Evolutionary conservation across 768 basidiomycete genomes (phyloP).

Genomic region (Suillus spraguei): DNA sequence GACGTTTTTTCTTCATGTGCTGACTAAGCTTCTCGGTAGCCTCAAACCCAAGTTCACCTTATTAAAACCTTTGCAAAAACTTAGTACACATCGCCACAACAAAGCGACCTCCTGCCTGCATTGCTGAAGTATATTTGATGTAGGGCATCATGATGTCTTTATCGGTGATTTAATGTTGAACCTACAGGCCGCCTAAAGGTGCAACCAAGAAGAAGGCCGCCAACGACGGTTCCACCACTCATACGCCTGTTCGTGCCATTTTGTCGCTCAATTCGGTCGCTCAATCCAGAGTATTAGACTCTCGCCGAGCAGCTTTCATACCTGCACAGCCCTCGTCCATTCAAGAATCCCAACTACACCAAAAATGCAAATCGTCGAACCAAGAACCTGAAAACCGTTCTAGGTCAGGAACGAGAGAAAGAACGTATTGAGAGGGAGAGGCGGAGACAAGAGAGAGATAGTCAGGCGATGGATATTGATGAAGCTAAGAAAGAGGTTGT

Average conservation of each 20-base stretch:
- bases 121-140: background rate
- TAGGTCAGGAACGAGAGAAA: constrained; percentile 78
- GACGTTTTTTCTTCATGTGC: no score
- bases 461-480: constrained; percentile 57
- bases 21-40: no score
- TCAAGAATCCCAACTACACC: constrained; percentile 73
- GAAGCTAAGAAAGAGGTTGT: constrained; percentile 27
- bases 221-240: constrained; percentile 13
- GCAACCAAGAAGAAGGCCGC: constrained; percentile 21
- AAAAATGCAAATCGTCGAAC: constrained; percentile 74
- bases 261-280: background rate
- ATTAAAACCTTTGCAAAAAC: no score
- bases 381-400: constrained; percentile 79
- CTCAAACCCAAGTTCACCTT: no score
- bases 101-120: background rate
- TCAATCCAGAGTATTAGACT: constrained; percentile 44
- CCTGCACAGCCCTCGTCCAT: constrained; percentile 67
- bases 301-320: constrained; percentile 77
- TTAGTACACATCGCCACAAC: no score
- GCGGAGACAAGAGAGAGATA: constrained; percentile 48
- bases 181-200: constrained; percentile 34
- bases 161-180: background rate
- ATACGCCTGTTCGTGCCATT: constrained; percentile 24
- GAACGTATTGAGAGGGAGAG: constrained; percentile 70
- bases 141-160: background rate